phyloP scores from a whole-genome alignment of 1,284 basidiomycete species.

The Pseudozyma pruni region DNA sequence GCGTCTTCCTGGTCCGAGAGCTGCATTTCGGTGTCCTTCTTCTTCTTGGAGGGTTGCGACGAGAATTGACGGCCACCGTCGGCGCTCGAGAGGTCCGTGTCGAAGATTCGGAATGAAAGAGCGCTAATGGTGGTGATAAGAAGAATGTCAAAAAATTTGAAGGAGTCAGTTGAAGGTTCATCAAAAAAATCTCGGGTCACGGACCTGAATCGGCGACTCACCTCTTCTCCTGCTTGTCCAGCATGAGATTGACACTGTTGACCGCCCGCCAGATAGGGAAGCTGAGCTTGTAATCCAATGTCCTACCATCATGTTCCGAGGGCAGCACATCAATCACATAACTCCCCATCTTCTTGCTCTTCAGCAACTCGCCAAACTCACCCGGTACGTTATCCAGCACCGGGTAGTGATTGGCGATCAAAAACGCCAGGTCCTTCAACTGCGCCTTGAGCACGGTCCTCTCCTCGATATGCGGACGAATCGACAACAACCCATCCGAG shows the following conservation, averaged over 20 bases:
- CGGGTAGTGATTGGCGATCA: conserved; percentile 69
- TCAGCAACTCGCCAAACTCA: conserved; percentile 44
- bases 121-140: conserved; percentile 32
- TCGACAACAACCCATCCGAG: conserved; percentile 83
- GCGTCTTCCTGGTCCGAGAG: conserved; percentile 42
- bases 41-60: conserved; percentile 36
- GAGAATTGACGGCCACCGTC: conserved; percentile 61
- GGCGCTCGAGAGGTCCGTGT: conserved; percentile 58
- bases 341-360: conserved; percentile 58
- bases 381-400: conserved; percentile 56
- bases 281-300: conserved; percentile 50
- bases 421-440: conserved; percentile 74
- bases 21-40: conserved; percentile 27
- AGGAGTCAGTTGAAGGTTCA: conserved; percentile 18
- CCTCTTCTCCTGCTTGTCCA: conserved; percentile 67
- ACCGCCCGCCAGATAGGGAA: conserved; percentile 65
- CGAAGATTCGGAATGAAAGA: conserved; percentile 62
- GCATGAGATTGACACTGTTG: conserved; percentile 65
- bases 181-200: conserved; percentile 9
- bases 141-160: conserved; percentile 1
- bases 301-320: conserved; percentile 48
- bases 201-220: conserved; percentile 22
- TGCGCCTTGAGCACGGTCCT: conserved; percentile 75
- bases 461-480: conserved; percentile 81
- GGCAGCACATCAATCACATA: conserved; percentile 61